A percentile compares a stretch with the other conserved stretches of the same genome.
Conservation (phyloP, 371 early-diverging fungal genomes). For the Mucor velutinosus region DNA sequence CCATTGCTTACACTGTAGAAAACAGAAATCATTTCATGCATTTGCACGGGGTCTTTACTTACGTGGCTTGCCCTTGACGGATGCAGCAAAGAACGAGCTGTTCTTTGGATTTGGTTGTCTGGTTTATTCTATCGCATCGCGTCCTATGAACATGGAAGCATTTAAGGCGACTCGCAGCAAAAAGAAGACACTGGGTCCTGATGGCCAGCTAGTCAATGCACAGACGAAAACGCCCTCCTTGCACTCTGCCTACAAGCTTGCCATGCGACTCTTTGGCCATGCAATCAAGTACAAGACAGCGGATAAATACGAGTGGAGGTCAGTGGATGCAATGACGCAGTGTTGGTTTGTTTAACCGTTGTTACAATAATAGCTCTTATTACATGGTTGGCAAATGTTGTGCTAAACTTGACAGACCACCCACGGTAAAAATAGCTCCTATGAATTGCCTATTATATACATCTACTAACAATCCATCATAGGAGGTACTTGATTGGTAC, state of each 20-base stretch:
- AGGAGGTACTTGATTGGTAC: constrained; percentile 52
- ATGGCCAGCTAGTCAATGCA: constrained; percentile 13
- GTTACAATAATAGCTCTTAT: constrained; percentile 38
- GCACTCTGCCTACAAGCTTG: constrained; percentile 47
- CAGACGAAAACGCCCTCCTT: constrained; percentile 20
- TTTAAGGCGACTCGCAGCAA: constrained; percentile 18
- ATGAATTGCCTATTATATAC: constrained; percentile 1
- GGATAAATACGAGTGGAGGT: constrained; percentile 47
- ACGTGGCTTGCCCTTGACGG: not conserved
- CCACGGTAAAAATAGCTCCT: constrained; percentile 30
- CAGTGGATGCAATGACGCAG: constrained; percentile 8
- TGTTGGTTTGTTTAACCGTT: not conserved
- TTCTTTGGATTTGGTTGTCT: constrained; percentile 64
- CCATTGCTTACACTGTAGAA: not conserved
- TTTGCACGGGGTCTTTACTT: constrained; percentile 48
- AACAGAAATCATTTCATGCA: constrained; percentile 62
- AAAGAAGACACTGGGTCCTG: constrained; percentile 6
- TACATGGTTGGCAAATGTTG: constrained; percentile 68
- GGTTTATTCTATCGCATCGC: constrained; percentile 62
- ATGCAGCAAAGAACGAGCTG: constrained; percentile 25
- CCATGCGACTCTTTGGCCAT: constrained; percentile 35
- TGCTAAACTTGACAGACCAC: constrained; percentile 53
- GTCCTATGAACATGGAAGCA: constrained; percentile 71
- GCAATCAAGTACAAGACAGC: constrained; percentile 41
- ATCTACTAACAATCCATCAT: constrained; percentile 2